Percentiles rank a stretch among this genome's conserved stretches.
These are phyloP conservation scores for Emmonsiellopsis sp. DNA, from an alignment of 2,329 filamentous ascomycete species.

Conservation along the genomic window DNA sequence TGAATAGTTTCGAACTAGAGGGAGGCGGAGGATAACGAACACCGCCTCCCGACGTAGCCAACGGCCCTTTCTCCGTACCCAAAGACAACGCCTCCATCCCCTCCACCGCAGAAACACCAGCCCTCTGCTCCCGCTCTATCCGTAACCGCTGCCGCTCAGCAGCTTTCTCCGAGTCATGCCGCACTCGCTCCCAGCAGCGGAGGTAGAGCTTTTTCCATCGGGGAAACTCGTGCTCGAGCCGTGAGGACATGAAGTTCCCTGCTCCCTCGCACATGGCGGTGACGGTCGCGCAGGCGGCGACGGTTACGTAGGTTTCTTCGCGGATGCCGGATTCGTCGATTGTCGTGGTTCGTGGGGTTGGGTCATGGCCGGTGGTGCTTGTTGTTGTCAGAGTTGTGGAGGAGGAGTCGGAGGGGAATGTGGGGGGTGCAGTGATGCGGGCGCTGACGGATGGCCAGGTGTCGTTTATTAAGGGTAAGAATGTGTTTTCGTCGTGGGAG, in stretches of 20 bases:
- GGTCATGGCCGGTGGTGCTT: constrained; percentile 34
- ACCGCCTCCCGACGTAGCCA: not conserved
- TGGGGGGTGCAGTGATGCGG: constrained; percentile 27
- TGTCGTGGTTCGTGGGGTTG: constrained; percentile 37
- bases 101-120: not conserved
- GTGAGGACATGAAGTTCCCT: constrained; percentile 69
- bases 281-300: constrained; percentile 62
- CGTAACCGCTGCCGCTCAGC: constrained; percentile 27
- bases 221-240: constrained; percentile 62
- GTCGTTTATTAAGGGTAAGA: constrained; percentile 80
- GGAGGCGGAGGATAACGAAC: constrained; percentile 4
- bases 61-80: not conserved
- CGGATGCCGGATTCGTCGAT: constrained; percentile 19
- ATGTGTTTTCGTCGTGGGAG: constrained; percentile 67
- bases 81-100: not conserved
- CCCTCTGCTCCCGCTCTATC: constrained; percentile 1
- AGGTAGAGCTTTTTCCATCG: constrained; percentile 35
- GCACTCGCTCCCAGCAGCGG: constrained; percentile 28
- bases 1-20: constrained; percentile 23
- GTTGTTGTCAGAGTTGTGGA: constrained; percentile 16
- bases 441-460: constrained; percentile 71
- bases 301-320: constrained; percentile 46
- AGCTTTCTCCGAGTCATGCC: constrained; percentile 26
- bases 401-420: constrained; percentile 50
- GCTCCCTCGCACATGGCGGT: constrained; percentile 59